Base-by-base conservation (phyloP, 495 filamentous ascomycete species). In the Talaromyces proteolyticus region DNA sequence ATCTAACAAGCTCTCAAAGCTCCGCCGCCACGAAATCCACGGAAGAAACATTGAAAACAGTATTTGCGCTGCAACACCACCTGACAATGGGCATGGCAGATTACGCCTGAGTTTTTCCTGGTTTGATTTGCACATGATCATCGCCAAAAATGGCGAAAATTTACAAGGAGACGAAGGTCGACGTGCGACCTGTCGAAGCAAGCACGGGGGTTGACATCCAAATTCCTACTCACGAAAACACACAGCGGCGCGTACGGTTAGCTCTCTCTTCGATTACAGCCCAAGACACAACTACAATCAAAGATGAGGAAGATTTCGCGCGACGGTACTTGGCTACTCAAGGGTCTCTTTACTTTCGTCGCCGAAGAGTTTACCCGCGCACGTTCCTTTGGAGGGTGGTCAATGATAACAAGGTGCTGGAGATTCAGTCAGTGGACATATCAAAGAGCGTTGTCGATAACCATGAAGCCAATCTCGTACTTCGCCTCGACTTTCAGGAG, bases 301-400 rank as follows among this genome's bases (percentile, higher is more conserved):
- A 86, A 57, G 84, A 91, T 58, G 89, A 93, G 66, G 82, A 81
- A 40, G 73, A 76, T 37, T 95, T 93, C 61, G 76, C 84, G 39
- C 68, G 76, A 54, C 76, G 74, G 23, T 78, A 86, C 59, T 74
- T 95, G 44, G 89, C 94, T 18, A 87, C 76, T 3, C 80, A 90
- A 23, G 87, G 87, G 18, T 86, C 88, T 1, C 78, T 97, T 37
- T 94, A 89, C 75, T 89, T 95, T 66, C 80, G 92, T 47, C 80
- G 80, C 58, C 75, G 83, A 55, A 79, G 81, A 50, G 68, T 72
- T 47, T 87, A 86, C 50, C 94, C 93, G 42, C 81, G 88, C 56
- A 85, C 78, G 59, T 91, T 97, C 56, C 75, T 96, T 19, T 98
- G 94, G 92, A 76, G 93, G 47, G 76, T 98, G 17, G 68, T 96